Evolutionary conservation across 192 early-diverging fungal genomes (phyloP), one percentile per base, ranked within the genome.

Genomic region (Tieghemiomyces parasiticus): DNA sequence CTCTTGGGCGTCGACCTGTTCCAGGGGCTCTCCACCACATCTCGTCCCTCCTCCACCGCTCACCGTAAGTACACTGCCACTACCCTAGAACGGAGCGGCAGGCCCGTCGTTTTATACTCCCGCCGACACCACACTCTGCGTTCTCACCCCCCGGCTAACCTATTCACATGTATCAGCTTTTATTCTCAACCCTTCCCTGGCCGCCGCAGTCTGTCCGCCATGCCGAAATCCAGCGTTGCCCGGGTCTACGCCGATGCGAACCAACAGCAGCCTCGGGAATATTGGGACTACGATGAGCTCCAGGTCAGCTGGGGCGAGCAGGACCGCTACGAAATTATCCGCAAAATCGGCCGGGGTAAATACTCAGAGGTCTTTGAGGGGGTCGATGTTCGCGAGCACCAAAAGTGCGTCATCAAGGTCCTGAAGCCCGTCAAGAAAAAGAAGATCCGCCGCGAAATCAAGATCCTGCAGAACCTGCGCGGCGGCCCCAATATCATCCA

Each of bases 401-500:
- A 48, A 22, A 83, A 93, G 65, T 96, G 95, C 75, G 89, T 93
- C 62, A 99, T 99, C 80, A 99, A 99, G 78, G 95, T 95, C 16
- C 76, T 99, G 51, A 99, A 99, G 78, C 95, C 95, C 3, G 92
- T 99, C 64, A 99, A 99, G 79, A 99, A 99, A 83, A 96, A 96
- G 87, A 99, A 99, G 80, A 99, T 99, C 66, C 97, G 95, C 82
- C 81, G 95, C 52, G 95, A 99, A 70, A 94, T 99, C 71, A 96
- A 95, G 70, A 99, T 99, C 59, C 81, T 99, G 65, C 93, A 96
- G 69, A 99, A 96, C 67, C 75, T 99, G 47, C 82, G 86, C 33
- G 95, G 95, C 45, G 95, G 95, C 3, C 79, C 85, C 26, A 99
- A 99, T 69, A 81, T 99, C 38, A 81, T 99, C 63, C 80, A 83